Conservation (phyloP, 2,329 filamentous ascomycete species). For the Ophiostoma sp. region DNA sequence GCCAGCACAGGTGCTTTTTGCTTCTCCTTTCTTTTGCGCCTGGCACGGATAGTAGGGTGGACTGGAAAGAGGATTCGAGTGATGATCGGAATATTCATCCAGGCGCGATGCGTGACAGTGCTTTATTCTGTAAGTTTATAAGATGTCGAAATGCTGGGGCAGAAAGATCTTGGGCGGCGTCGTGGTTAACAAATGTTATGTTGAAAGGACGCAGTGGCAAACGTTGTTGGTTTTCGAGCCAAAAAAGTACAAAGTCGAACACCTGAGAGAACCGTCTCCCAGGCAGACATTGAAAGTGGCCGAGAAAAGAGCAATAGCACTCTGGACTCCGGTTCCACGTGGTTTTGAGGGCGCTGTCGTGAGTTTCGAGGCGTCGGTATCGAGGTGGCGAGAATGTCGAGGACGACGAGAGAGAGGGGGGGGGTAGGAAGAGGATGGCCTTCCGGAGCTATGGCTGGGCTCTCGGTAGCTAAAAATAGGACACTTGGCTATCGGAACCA, state of each 20-base stretch:
- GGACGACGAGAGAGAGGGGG: background rate
- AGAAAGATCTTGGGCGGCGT: background rate
- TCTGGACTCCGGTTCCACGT: background rate
- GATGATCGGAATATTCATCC: conserved; percentile 2
- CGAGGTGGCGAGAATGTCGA: background rate
- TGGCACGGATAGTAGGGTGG: background rate
- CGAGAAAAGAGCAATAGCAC: background rate
- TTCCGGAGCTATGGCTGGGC: conserved; percentile 7
- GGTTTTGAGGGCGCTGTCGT: background rate
- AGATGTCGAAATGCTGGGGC: background rate
- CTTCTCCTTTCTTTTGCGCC: conserved; percentile 9
- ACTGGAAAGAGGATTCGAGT: background rate
- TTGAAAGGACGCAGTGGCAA: background rate
- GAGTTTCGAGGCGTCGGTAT: background rate
- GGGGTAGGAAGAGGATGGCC: background rate
- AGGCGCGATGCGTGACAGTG: background rate
- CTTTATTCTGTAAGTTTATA: too few relatives aligned
- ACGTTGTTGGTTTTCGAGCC: background rate
- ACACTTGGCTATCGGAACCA: background rate
- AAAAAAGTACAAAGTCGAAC: background rate
- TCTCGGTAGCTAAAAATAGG: background rate
- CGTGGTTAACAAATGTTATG: background rate
- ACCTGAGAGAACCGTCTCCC: conserved; percentile 9
- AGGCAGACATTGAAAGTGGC: conserved; percentile 15
- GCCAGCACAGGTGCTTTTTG: background rate